These are phyloP conservation scores for Fraxinus sp. DNA, from an alignment of 305 asterid species.

Conservation along the genomic window DNA sequence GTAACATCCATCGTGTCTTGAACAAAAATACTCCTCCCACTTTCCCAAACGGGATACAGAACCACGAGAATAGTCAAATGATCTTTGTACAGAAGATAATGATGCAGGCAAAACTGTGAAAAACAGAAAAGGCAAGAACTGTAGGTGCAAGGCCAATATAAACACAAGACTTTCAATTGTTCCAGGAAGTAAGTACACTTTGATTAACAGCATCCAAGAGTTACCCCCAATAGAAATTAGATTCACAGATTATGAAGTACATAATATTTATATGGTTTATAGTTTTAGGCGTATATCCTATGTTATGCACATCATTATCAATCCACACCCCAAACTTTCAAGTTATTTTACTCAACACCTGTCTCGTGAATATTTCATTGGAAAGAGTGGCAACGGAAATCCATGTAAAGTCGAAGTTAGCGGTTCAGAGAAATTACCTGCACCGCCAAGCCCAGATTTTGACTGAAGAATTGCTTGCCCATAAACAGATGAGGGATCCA, in stretches of 20 bases:
- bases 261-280: not conserved
- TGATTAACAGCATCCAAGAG: not conserved
- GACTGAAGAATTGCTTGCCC: slow-evolving; percentile 96
- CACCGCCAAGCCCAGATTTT: slow-evolving; percentile 90
- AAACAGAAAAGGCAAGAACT: not conserved
- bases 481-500: slow-evolving; percentile 92
- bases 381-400: not conserved
- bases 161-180: not conserved
- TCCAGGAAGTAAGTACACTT: not conserved
- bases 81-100: not conserved
- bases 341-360: not conserved
- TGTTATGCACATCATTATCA: not conserved
- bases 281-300: not conserved
- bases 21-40: not conserved
- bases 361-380: not conserved
- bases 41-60: not conserved
- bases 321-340: not conserved
- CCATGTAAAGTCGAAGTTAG: not conserved
- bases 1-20: not conserved
- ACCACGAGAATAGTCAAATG: not conserved
- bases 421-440: slow-evolving; percentile 49
- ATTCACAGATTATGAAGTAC: not conserved
- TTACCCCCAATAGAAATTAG: not conserved
- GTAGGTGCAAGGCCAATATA: not conserved
- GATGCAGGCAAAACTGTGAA: not conserved